Conservation (phyloP, 495 filamentous ascomycete species). For the Collariella sp. region DNA sequence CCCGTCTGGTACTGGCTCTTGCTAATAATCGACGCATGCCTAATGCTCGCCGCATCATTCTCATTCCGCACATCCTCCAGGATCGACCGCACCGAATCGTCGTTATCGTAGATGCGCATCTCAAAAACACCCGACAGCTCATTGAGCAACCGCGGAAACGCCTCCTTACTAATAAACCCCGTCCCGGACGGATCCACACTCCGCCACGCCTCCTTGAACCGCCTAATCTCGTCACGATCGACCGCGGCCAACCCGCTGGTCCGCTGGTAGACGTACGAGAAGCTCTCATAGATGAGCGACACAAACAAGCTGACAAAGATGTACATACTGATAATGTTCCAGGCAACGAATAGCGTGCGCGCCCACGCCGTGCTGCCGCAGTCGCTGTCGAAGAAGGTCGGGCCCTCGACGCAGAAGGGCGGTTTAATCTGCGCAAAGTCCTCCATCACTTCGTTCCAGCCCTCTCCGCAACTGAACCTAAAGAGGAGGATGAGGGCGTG, state of each 20-base stretch:
- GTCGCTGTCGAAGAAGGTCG: conserved; percentile 72
- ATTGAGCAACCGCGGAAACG: conserved; percentile 80
- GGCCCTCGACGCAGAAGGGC: conserved; percentile 63
- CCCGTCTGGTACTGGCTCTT: conserved; percentile 45
- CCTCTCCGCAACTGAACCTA: conserved; percentile 83
- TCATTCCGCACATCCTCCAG: conserved; percentile 65
- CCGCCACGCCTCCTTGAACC: conserved; percentile 98
- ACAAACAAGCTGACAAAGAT: conserved; percentile 98
- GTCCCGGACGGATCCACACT: conserved; percentile 85
- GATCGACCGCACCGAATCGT: conserved; percentile 75
- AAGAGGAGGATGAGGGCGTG: conserved; percentile 92
- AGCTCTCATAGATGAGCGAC: conserved; percentile 98
- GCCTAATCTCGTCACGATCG: conserved; percentile 82
- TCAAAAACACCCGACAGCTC: conserved; percentile 91
- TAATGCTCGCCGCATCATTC: conserved; percentile 40
- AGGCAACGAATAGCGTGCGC: conserved; percentile 78
- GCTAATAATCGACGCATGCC: conserved; percentile 47
- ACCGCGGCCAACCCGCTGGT: conserved; percentile 79
- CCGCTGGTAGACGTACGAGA: conserved; percentile 97
- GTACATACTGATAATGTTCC: conserved; percentile 99
- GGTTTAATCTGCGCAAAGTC: conserved; percentile 74
- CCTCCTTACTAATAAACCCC: conserved; percentile 85
- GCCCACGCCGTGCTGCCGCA: conserved; percentile 89
- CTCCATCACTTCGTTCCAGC: conserved; percentile 96
- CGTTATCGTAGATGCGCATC: conserved; percentile 92